Base-by-base conservation (phyloP, 805 yeast genomes). In the Yarrowia porcina region DNA sequence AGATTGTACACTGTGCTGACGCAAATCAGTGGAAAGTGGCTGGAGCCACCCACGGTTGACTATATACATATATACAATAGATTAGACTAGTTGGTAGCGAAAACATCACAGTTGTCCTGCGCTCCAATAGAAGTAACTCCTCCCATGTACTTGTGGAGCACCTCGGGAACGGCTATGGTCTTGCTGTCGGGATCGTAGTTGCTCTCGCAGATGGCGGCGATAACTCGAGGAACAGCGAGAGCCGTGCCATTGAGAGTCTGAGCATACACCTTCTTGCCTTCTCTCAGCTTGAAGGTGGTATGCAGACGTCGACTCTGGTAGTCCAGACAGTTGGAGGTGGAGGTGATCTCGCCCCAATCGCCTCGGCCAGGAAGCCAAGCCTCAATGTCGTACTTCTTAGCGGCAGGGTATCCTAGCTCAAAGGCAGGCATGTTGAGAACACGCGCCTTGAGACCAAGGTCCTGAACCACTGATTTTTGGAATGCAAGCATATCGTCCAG, bases 331-430 rank as follows among this genome's bases (percentile, higher is more conserved):
- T 92, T 93, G 1, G 97, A 91, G 0, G 96, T 81, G 28, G 97
- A 89, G 1, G 96, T 85, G 32, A 94, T 79, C 72, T 94, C 99
- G 4, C 99, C 99, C 90, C 96, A 93, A 1, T 76, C 73, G 0
- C 90, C 92, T 69, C 97, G 82, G 2, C 98, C 97, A 0, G 98
- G 98, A 98, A 94, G 93, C 91, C 96, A 90, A 0, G 92, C 97
- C 74, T 94, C 99, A 64, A 92, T 89, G 69, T 94, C 99, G 71
- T 85, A 90, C 72, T 94, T 94, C 70, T 88, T 86, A 74, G 80
- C 84, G 0, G 98, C 98, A 0, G 99, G 97, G 0, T 96, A 87
- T 0, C 99, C 99, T 60, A 94, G 76, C 72, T 94, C 99, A 66
- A 88, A 84, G 25, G 87, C 84, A 0, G 97, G 97, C 91, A 94